phyloP scores from a whole-genome alignment of 495 filamentous ascomycete species.

The Cercophora sp. region DNA sequence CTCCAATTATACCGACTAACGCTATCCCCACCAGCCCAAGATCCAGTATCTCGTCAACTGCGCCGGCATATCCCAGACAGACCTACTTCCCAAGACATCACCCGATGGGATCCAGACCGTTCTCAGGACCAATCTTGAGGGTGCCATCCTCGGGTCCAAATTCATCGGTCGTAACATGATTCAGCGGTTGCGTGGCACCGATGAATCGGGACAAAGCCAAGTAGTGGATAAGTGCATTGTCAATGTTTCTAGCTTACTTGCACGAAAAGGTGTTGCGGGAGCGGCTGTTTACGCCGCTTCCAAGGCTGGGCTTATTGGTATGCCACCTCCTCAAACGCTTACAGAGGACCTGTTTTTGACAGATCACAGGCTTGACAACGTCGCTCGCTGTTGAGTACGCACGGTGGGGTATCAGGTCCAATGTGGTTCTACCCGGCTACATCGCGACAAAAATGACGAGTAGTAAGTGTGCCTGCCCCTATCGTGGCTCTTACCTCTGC shows the following conservation, averaged over 20 bases:
- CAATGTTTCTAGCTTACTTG: conserved; percentile 74
- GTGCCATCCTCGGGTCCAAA: conserved; percentile 63
- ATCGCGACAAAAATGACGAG: conserved; percentile 73
- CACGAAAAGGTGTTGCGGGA: conserved; percentile 57
- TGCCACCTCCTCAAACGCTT: neutral
- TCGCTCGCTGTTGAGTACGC: conserved; percentile 64
- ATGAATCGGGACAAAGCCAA: too few relatives aligned
- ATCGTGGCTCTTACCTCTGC: neutral
- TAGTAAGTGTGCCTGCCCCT: neutral
- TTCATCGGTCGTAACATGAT: conserved; percentile 50
- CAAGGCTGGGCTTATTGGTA: conserved; percentile 74
- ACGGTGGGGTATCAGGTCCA: conserved; percentile 58
- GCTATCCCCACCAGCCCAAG: neutral
- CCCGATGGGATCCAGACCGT: conserved; percentile 42
- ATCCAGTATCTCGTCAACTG: conserved; percentile 74
- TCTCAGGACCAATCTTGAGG: conserved; percentile 65
- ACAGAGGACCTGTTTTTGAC: neutral
- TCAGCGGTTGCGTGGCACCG: neutral
- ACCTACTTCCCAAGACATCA: conserved; percentile 49
- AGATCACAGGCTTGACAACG: conserved; percentile 56
- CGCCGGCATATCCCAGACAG: conserved; percentile 62
- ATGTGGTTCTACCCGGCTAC: conserved; percentile 81
- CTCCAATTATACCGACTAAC: neutral
- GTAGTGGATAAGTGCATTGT: too few relatives aligned
- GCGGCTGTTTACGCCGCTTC: conserved; percentile 71